These are phyloP conservation scores for Lyophyllum shimeji DNA, from an alignment of 768 basidiomycete species.

Conservation along the genomic window DNA sequence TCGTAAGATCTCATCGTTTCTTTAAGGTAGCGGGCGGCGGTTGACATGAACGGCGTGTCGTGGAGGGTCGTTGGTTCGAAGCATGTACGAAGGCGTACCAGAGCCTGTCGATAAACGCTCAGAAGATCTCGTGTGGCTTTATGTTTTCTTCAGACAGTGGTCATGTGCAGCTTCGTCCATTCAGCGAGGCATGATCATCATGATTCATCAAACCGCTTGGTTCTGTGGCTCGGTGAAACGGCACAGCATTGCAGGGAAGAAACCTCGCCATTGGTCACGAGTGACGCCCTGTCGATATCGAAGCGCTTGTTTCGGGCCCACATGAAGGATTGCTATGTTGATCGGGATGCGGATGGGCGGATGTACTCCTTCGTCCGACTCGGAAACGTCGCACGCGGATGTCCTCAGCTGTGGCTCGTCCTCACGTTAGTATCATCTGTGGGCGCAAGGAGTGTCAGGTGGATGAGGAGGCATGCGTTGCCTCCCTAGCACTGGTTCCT, in stretches of 20 bases:
- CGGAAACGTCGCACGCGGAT: background rate
- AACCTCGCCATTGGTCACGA: background rate
- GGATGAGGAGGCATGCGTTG: background rate
- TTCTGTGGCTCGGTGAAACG: background rate
- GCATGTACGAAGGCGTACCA: constrained; percentile 6
- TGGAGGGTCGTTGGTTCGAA: constrained; percentile 7
- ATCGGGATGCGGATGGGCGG: background rate
- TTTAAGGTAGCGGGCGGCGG: constrained; percentile 1
- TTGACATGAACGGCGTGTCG: constrained; percentile 4
- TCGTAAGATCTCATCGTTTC: constrained; percentile 8
- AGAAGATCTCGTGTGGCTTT: constrained; percentile 4
- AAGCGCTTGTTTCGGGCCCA: background rate
- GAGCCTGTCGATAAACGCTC: background rate
- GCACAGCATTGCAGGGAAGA: background rate
- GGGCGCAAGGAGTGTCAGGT: background rate
- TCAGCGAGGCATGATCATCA: background rate
- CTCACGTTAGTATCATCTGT: background rate
- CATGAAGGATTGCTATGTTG: background rate
- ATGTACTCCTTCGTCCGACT: background rate
- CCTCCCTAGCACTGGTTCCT: background rate
- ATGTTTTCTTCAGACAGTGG: background rate
- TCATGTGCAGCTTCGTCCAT: constrained; percentile 13
- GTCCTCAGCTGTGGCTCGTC: background rate
- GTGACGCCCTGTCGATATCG: background rate
- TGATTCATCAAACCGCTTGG: background rate